Evolutionary conservation across 768 basidiomycete species (phyloP).

Genomic region (Tricholoma terreum): DNA sequence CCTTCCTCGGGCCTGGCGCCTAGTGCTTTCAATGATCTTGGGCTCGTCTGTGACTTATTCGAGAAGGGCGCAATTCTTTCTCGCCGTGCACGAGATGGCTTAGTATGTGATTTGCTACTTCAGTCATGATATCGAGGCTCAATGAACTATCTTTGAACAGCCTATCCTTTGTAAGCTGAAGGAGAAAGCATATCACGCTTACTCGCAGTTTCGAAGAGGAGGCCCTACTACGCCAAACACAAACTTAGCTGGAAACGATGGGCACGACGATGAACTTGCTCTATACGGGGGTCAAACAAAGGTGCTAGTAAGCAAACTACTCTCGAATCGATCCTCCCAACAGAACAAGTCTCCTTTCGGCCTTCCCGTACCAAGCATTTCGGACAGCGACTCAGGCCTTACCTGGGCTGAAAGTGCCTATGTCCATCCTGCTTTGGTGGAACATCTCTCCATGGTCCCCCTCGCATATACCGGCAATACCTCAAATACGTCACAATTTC

Average conservation of each 20-base stretch:
- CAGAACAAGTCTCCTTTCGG: conserved; percentile 18
- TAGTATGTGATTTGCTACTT: conserved; percentile 31
- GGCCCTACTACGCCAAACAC: conserved; percentile 33
- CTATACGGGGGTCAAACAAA: conserved; percentile 70
- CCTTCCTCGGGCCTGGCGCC: conserved; percentile 67
- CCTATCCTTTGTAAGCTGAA: conserved; percentile 50
- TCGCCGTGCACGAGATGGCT: conserved; percentile 55
- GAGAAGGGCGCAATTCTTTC: conserved; percentile 53
- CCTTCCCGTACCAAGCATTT: conserved; percentile 18
- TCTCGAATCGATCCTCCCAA: conserved; percentile 29
- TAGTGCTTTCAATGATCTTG: conserved; percentile 63
- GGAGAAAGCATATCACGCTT: conserved; percentile 53
- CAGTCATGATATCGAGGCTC: not conserved
- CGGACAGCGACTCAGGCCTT: conserved; percentile 17
- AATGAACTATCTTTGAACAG: conserved; percentile 24
- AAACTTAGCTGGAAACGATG: too few species aligned
- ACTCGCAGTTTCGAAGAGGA: conserved; percentile 46
- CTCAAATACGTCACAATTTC: conserved; percentile 5
- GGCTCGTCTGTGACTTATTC: conserved; percentile 63
- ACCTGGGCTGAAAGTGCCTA: conserved; percentile 22
- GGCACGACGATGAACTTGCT: conserved; percentile 64
- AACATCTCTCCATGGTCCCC: conserved; percentile 47
- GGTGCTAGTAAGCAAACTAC: conserved; percentile 58
- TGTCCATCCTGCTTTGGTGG: conserved; percentile 65
- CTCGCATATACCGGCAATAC: too few species aligned